phyloP scores from a whole-genome alignment of 257 asterid genomes.

The Ocimum tenuiflorum region DNA sequence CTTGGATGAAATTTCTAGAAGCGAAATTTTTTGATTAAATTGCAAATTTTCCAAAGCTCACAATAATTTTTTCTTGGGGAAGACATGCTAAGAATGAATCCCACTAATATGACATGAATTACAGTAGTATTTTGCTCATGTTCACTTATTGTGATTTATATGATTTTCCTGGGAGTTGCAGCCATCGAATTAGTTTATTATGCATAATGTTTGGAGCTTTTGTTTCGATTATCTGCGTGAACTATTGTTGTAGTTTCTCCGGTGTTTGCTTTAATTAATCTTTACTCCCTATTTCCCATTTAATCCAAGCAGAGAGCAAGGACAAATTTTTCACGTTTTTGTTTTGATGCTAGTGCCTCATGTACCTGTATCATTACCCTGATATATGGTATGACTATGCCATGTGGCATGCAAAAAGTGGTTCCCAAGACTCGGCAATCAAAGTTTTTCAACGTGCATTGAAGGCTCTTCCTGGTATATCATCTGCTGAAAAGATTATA shows the following conservation, averaged over 20 bases:
- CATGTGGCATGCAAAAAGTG: slow-evolving; percentile 84
- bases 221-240: not conserved
- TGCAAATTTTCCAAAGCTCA: too few relatives aligned
- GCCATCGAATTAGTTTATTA: too few relatives aligned
- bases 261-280: slow-evolving; percentile 3
- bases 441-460: slow-evolving; percentile 87
- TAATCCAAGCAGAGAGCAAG: not conserved
- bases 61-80: too few relatives aligned
- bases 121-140: too few relatives aligned
- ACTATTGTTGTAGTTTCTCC: not conserved
- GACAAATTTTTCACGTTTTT: slow-evolving; percentile 21
- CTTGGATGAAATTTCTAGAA: too few relatives aligned
- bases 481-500: slow-evolving; percentile 15
- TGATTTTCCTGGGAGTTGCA: too few relatives aligned
- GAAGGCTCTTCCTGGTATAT: slow-evolving; percentile 94
- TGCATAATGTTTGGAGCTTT: not conserved
- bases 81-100: too few relatives aligned
- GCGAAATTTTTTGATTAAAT: too few relatives aligned
- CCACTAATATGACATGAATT: too few relatives aligned
- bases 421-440: slow-evolving; percentile 72
- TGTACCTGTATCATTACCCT: slow-evolving; percentile 94
- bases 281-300: not conserved
- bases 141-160: too few relatives aligned
- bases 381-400: slow-evolving; percentile 98
- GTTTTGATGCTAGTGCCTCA: slow-evolving; percentile 67